These are phyloP conservation scores for Fusarium tupiense DNA, from an alignment of 2,329 filamentous ascomycete species.

Conservation along the genomic window DNA sequence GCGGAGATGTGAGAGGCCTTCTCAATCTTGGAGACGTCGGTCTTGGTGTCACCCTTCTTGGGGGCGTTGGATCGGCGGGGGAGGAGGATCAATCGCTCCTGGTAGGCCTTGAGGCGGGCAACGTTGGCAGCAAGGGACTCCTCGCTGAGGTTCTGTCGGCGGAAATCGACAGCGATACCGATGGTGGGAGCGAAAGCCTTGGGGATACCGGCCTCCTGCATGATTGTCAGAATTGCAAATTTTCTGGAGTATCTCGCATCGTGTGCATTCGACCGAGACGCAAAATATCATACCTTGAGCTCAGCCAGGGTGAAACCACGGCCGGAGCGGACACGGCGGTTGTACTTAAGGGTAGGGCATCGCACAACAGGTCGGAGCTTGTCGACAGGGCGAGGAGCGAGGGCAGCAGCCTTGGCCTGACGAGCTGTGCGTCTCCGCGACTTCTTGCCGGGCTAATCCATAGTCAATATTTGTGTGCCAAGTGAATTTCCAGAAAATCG, in stretches of 20 bases:
- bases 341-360: slow-evolving; percentile 99
- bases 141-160: slow-evolving; percentile 96
- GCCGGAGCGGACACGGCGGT: slow-evolving; percentile 95
- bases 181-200: slow-evolving; percentile 94
- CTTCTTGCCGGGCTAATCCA: slow-evolving; percentile 89
- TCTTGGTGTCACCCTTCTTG: slow-evolving; percentile 93
- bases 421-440: slow-evolving; percentile 89
- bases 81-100: slow-evolving; percentile 95
- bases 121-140: slow-evolving; percentile 96
- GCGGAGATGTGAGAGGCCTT: slow-evolving; percentile 59
- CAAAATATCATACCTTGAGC: slow-evolving; percentile 81
- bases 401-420: slow-evolving; percentile 91
- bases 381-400: slow-evolving; percentile 97
- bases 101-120: slow-evolving; percentile 97
- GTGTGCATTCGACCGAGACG: not conserved
- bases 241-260: not conserved
- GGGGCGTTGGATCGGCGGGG: slow-evolving; percentile 92
- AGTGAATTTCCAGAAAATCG: slow-evolving; percentile 27
- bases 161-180: slow-evolving; percentile 95
- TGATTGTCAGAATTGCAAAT: slow-evolving; percentile 47
- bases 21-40: slow-evolving; percentile 76
- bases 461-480: slow-evolving; percentile 48
- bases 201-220: slow-evolving; percentile 91
- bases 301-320: slow-evolving; percentile 98
- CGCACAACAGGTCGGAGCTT: slow-evolving; percentile 95